phyloP scores from a whole-genome alignment of 139 green algal genomes.

The Pleodorina starrii region DNA sequence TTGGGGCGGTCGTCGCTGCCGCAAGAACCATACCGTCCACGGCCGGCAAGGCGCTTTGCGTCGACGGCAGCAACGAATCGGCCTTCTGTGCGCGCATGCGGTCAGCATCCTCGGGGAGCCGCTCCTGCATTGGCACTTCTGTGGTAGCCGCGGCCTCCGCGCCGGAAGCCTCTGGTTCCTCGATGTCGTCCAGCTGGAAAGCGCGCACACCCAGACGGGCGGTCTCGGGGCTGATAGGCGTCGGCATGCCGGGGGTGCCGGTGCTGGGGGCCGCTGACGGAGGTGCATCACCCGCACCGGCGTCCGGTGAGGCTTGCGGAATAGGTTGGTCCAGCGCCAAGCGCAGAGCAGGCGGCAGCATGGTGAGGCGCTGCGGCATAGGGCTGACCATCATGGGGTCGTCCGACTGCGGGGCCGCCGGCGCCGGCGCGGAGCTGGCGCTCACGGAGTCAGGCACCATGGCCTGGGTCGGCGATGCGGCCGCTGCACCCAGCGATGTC shows the following conservation, averaged over 20 bases:
- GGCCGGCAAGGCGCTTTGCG: neutral
- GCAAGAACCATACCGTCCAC: neutral
- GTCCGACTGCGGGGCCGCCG: neutral
- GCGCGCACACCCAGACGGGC: slow-evolving; percentile 11
- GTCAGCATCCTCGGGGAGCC: neutral
- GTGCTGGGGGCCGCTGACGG: neutral
- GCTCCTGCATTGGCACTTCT: neutral
- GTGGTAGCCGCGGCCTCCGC: neutral
- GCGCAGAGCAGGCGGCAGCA: neutral
- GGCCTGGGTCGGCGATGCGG: too few species aligned
- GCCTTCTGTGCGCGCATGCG: neutral
- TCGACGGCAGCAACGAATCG: neutral
- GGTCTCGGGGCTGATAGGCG: slow-evolving; percentile 33
- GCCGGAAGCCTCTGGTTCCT: neutral
- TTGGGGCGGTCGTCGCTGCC: neutral
- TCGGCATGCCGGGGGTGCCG: neutral
- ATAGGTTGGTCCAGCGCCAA: neutral
- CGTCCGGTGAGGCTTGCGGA: neutral
- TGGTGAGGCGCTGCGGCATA: neutral
- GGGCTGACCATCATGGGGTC: slow-evolving; percentile 49
- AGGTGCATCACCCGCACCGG: neutral
- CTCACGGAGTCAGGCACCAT: too few species aligned
- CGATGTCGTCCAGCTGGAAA: slow-evolving; percentile 33
- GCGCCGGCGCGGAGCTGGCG: neutral
- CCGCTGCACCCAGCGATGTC: too few species aligned